Evolutionary conservation across 352 stramenopile species (phyloP), one percentile per base, ranked within the genome.

Genomic region (Pythium rhizo-oryzae): DNA sequence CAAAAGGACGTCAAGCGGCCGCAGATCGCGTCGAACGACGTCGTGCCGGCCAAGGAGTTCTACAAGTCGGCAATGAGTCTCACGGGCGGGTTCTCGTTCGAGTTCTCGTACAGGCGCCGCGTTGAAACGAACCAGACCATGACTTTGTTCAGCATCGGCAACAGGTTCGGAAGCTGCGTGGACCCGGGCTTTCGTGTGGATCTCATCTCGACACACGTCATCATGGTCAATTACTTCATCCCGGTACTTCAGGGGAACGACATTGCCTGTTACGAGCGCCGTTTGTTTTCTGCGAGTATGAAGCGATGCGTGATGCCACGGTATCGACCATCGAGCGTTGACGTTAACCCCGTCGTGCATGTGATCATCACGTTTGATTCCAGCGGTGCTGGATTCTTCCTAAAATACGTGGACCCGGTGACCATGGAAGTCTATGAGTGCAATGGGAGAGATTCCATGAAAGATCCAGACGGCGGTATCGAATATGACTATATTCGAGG

Each of bases 61-160:
- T 91, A 82, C 59, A 70, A 60, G 1, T 65, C 54, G 53, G 76
- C 79, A 15, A 62, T 21, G 15, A 57, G 37, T 23, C 25, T 19
- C 18, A 24, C 35, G 1, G 15, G 18, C 2, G 24, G 87, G 5
- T 70, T 91, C 44, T 90, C 80, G 12, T 92, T 95, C 53, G 87
- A 95, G 58, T 76, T 93, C 61, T 77, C 84, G 6, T 66, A 92
- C 11, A 79, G 87, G 8, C 70, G 75, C 8, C 82, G 74, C 2
- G 37, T 64, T 1, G 21, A 64, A 19, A 53, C 28, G 1, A 89
- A 85, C 58, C 73, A 69, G 4, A 82, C 70, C 35, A 90, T 92
- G 81, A 91, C 85, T 30, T 59, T 95, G 15, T 90, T 95, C 55
- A 85, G 76, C 24, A 89, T 95, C 37, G 68, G 76, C 1, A 92